These are phyloP conservation scores for Verticillium longisporum DNA, from an alignment of 2,329 filamentous ascomycete species.

Conservation along the genomic window DNA sequence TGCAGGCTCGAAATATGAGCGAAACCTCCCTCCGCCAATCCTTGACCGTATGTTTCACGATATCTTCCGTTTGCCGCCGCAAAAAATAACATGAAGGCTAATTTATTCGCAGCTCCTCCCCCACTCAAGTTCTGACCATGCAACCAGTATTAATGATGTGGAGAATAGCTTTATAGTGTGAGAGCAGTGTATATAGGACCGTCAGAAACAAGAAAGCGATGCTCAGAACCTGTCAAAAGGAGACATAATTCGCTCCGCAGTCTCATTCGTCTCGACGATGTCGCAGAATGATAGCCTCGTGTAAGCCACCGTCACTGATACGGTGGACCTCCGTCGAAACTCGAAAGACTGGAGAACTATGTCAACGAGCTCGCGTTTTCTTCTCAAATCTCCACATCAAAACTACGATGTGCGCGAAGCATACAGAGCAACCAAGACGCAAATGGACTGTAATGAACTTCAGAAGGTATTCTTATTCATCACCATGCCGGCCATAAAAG, in stretches of 20 bases:
- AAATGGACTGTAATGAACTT: constrained; percentile 21
- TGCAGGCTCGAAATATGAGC: constrained; percentile 88
- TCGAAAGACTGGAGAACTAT: no score
- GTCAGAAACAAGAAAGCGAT: not conserved
- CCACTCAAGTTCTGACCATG: constrained; percentile 36
- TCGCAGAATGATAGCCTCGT: no score
- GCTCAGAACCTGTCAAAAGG: no score
- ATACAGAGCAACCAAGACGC: no score
- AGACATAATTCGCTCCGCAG: no score
- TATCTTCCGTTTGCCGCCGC: constrained; percentile 16
- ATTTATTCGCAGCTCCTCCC: constrained; percentile 35
- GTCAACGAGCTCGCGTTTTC: no score
- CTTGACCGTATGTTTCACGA: constrained; percentile 58
- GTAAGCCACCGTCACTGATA: no score
- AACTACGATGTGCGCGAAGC: no score
- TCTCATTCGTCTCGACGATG: no score
- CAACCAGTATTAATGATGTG: constrained; percentile 2
- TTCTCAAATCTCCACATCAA: no score
- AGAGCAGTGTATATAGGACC: constrained; percentile 2
- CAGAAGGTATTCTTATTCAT: constrained; percentile 53
- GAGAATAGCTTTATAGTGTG: constrained; percentile 26
- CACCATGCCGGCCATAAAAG: constrained; percentile 37
- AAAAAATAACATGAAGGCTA: not conserved
- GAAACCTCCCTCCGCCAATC: constrained; percentile 77
- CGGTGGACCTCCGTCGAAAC: no score